Evolutionary conservation across 2,329 filamentous ascomycete species (phyloP).

Genomic region (Myriosclerotinia scirpicola): DNA sequence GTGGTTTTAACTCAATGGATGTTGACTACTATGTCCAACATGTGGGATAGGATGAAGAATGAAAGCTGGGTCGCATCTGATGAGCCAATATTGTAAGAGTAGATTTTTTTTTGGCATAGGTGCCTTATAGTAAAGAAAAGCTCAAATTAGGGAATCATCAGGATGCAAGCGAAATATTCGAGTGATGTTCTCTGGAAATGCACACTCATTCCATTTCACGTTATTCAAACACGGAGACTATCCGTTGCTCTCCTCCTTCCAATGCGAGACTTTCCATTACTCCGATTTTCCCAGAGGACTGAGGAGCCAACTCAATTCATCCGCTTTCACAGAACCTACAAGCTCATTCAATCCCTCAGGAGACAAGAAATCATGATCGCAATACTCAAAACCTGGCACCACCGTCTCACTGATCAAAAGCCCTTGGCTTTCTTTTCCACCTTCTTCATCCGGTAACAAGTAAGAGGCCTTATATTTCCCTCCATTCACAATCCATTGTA

Average conservation of each 20-base stretch:
- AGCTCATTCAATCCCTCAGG: slow-evolving; percentile 51
- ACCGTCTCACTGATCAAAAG: slow-evolving; percentile 68
- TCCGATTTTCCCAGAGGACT: slow-evolving; percentile 37
- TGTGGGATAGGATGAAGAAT: background rate
- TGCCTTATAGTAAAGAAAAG: background rate
- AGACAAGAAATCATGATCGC: slow-evolving; percentile 66
- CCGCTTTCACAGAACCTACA: slow-evolving; percentile 51
- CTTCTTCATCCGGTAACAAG: slow-evolving; percentile 50
- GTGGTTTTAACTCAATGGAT: too few species aligned
- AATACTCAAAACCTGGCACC: slow-evolving; percentile 66
- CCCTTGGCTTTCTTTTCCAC: slow-evolving; percentile 43
- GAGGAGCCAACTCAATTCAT: slow-evolving; percentile 51
- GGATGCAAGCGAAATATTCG: background rate
- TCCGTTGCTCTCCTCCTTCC: background rate
- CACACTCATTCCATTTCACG: background rate
- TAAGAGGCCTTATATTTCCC: slow-evolving; percentile 66
- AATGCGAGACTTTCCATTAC: background rate
- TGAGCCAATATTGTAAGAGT: background rate
- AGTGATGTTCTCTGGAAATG: background rate
- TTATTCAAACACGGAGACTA: background rate
- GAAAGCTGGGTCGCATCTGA: background rate
- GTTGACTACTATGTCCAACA: too few species aligned
- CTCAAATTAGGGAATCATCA: background rate
- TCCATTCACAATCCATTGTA: slow-evolving; percentile 70
- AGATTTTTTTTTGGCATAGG: background rate